Percentiles rank a stretch among this genome's conserved stretches.
These are phyloP conservation scores for Aspergillus calidoustus DNA, from an alignment of 2,329 filamentous ascomycete genomes.

Conservation along the genomic window DNA sequence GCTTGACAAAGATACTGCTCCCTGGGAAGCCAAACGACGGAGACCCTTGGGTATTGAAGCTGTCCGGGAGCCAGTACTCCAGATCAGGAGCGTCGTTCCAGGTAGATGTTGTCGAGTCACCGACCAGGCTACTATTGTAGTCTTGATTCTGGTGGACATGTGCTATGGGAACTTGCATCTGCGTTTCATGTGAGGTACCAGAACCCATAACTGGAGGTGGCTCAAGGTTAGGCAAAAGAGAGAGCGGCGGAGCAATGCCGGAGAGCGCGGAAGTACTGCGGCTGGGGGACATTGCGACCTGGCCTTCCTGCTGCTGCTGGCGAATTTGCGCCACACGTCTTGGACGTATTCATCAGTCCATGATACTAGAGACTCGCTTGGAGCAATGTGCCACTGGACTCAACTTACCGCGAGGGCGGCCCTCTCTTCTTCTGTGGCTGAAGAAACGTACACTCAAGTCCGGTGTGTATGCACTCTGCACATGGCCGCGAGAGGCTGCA, in stretches of 20 bases:
- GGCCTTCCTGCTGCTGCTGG: conserved; percentile 24
- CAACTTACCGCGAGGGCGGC: conserved; percentile 42
- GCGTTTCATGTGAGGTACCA: background rate
- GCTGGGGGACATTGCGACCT: conserved; percentile 3
- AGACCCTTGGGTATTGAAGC: background rate
- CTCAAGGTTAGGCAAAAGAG: background rate
- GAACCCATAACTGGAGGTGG: background rate
- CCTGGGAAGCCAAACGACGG: conserved; percentile 7
- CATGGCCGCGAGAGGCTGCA: conserved; percentile 48
- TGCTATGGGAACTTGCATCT: background rate
- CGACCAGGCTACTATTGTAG: background rate
- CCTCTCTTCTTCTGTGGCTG: conserved; percentile 49
- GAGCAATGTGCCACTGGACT: too few relatives aligned
- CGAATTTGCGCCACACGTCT: conserved; percentile 46
- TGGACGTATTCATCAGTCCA: background rate
- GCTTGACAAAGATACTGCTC: conserved; percentile 2
- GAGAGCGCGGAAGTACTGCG: background rate
- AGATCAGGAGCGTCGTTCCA: background rate
- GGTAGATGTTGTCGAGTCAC: background rate
- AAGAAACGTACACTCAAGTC: conserved; percentile 48
- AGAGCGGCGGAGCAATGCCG: background rate
- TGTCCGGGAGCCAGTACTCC: conserved; percentile 12
- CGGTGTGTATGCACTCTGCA: conserved; percentile 43
- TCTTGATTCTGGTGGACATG: background rate
- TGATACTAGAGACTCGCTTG: too few relatives aligned